Evolutionary conservation across 768 basidiomycete species (phyloP), one percentile per base, ranked within the genome.

Genomic region (Macrolepiota dolichaula): DNA sequence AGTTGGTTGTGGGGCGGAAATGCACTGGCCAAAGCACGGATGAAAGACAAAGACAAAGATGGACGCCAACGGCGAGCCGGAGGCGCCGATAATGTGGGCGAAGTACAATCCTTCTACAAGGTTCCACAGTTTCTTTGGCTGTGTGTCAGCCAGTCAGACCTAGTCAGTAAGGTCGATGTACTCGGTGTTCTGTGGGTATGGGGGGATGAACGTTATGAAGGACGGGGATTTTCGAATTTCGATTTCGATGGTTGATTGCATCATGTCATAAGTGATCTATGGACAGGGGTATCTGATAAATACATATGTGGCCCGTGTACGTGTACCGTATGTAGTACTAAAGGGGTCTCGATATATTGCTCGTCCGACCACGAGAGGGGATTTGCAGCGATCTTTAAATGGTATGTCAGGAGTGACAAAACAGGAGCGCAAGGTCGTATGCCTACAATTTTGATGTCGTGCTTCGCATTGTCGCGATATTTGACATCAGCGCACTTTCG

Each of bases 401-500:
- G 53, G 37, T 7, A 37, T 19, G n/a, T 37, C 27, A 42, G 42
- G 11, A 59, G 5, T 6, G 55, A 54, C 42, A 19, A 7, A n/a
- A n/a, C n/a, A 44, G 2, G 42, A 6, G 42, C n/a, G n/a, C n/a
- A 17, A 1, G 7, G 29, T 32, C 42, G 19, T 4, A 19, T 15
- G 19, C 42, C 77, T 67, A 93, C 91, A 91, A 70, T 60, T 85
- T 83, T 11, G 91, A 91, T 2, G 85, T 35, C 19, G 52, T 53
- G 15, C 81, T 82, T 17, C 83, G 83, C 37, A 51, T 59, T 6
- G 22, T 36, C n/a, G 50, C 36, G 59, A 87, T 84, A 69, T 92
- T 91, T 2, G 91, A 93, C 73, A 88, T 76, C 50, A 91, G 71
- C 0, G 91, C 90, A 65, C 91, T 93, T 69, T 92, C 91, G 63